Base-by-base conservation (phyloP, 176 grass and related monocot species). In the Areca catechu region DNA sequence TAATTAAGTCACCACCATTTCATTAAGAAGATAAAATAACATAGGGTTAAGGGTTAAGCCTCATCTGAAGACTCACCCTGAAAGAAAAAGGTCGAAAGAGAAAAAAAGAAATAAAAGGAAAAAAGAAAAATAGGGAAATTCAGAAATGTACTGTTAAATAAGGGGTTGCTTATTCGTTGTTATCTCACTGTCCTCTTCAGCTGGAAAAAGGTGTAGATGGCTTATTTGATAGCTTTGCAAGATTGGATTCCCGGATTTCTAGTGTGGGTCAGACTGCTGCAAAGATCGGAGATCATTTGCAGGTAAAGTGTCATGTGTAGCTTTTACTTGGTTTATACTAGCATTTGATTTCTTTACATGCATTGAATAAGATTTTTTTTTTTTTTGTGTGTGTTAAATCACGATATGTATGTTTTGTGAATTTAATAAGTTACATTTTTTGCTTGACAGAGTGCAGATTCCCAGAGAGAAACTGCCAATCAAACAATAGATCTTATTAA, bases 261-360 rank as follows among this genome's bases (percentile, higher is more conserved):
- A 92, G 93, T 88, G 93, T 98, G 68, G 93, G 93, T 20, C 93
- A 98, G 82, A 98, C 93, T 57, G 87, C 87, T 78, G 93, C 93
- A 16, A 98, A 98, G 88, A 98, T 98, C 53, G 93, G 93, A 30
- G 93, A 98, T 67, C 93, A 98, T 88, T 85, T 98, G 79, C 93
- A 92, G 87, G 93, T 98, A 74, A 77, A 48, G 62, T 67, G 60
- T 28, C 74, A n/a, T 27, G 10, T 53, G 7, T 16, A 52, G 51
- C 51, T 56, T 24, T 79, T 60, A 37, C 37, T 22, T 16, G 14
- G 54, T 29, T 56, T 53, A 53, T 57, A 15, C n/a, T 10, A 14
- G 10, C 34, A 20, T 27, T 19, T 63, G 14, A 37, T 66, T 43
- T 70, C 20, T 27, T 25, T 15, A 37, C 51, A 43, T 48, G 34